Percentiles rank a stretch among this genome's conserved stretches.
Evolutionary conservation across 2,329 filamentous ascomycete species (phyloP).

Genomic region (Neonectria sp.): DNA sequence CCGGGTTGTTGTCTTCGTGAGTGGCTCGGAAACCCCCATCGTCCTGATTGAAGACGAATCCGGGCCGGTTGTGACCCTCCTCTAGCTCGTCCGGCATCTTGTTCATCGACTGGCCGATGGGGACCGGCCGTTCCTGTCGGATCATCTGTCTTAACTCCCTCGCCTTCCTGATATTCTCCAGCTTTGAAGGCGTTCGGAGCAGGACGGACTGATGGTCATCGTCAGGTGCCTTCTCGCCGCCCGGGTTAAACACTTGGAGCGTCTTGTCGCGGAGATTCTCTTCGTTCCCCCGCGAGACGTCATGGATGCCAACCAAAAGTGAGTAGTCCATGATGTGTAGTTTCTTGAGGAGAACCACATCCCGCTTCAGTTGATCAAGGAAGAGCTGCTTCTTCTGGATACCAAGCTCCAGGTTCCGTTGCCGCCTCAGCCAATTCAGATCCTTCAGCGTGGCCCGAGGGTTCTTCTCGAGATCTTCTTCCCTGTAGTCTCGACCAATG

Average conservation of each 20-base stretch:
- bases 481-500: constrained; percentile 90
- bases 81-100: constrained; percentile 93
- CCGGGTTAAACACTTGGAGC: constrained; percentile 93
- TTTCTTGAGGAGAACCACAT: constrained; percentile 88
- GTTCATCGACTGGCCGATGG: constrained; percentile 85
- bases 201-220: constrained; percentile 77
- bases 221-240: constrained; percentile 72
- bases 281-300: constrained; percentile 90
- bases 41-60: constrained; percentile 91
- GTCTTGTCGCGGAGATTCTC: constrained; percentile 94
- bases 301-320: constrained; percentile 93
- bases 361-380: constrained; percentile 87
- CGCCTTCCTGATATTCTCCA: constrained; percentile 93
- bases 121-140: constrained; percentile 92
- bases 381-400: constrained; percentile 91
- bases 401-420: constrained; percentile 89
- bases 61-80: constrained; percentile 77
- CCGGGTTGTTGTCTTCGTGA: constrained; percentile 87
- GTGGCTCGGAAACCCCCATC: constrained; percentile 95
- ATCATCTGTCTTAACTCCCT: constrained; percentile 93
- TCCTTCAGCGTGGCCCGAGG: constrained; percentile 96
- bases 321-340: constrained; percentile 99
- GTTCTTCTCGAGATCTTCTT: constrained; percentile 90
- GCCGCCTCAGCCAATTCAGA: constrained; percentile 92
- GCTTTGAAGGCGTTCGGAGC: constrained; percentile 90